Base-by-base conservation (phyloP, 495 filamentous ascomycete species). In the Podospora fimiseda region DNA sequence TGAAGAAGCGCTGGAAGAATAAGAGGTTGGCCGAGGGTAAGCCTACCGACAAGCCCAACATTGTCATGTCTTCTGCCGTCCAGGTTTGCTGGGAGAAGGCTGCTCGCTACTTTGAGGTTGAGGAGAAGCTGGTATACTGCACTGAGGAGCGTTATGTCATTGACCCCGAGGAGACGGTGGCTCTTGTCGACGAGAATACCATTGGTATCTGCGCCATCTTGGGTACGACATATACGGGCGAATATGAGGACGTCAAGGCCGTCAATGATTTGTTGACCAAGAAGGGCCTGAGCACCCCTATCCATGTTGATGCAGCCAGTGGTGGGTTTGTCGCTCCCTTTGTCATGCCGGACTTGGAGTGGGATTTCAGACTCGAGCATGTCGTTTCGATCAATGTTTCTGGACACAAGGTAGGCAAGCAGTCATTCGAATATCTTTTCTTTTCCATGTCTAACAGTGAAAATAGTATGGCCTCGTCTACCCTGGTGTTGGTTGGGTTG, bases 41-140 rank as follows among this genome's bases (percentile, higher is more conserved):
- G 72, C 78, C 89, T 55, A 75, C 55, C 55, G 83, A 87, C 52
- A 75, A 73, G 11, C 90, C 90, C 42, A 96, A 96, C 71, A 85
- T 96, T 53, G 70, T 96, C 76, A 94, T 96, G 89, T 89, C 84
- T 57, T 86, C 87, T 19, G 89, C 90, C 23, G 90, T 95, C 1
- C 90, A 96, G 72, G 90, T 95, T 20, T 94, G 89, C 78, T 95
- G 90, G 90, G 90, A 95, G 73, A 95, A 95, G 70, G 90, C 90
- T 0, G 85, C 89, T n/a, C 79, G 90, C 22, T 96, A 96, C 74
- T 94, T 96, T 59, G 90, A 96, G 55, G 77, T 94, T 41, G 90
- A 95, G 64, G 90, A 95, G 75, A 85, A 84, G 66, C 87, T 88
- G 51, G 87, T 91, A 46, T 93, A 85, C 72, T 95, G 90, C 71